Conservation (phyloP, 2,329 filamentous ascomycete genomes). For the Chaetomium strumarium region DNA sequence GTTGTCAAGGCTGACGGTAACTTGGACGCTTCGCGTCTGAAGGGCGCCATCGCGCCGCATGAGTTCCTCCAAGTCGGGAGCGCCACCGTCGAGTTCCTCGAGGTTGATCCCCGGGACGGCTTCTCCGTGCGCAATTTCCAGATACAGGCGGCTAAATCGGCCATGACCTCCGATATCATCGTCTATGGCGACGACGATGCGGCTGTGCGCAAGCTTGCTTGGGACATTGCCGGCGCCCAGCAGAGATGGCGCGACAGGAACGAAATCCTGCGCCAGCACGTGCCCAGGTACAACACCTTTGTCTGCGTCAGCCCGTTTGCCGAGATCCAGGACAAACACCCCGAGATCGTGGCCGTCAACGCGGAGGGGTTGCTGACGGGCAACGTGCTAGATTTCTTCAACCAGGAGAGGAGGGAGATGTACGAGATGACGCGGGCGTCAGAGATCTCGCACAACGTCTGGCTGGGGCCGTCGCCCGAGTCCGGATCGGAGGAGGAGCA, state of each 20-base stretch:
- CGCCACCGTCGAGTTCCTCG: slow-evolving; percentile 59
- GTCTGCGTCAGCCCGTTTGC: slow-evolving; percentile 59
- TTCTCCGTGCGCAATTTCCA: slow-evolving; percentile 98
- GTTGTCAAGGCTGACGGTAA: slow-evolving; percentile 87
- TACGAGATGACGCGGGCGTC: slow-evolving; percentile 84
- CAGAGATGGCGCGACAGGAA: slow-evolving; percentile 64
- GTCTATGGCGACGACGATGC: slow-evolving; percentile 74
- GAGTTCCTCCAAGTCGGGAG: slow-evolving; percentile 61
- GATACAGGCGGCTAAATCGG: slow-evolving; percentile 85
- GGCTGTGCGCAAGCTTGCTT: slow-evolving; percentile 57
- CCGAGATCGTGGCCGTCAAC: slow-evolving; percentile 69
- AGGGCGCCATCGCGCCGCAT: slow-evolving; percentile 76
- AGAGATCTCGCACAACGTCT: slow-evolving; percentile 85
- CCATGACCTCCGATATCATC: slow-evolving; percentile 83
- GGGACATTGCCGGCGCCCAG: slow-evolving; percentile 70
- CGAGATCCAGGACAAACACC: slow-evolving; percentile 64
- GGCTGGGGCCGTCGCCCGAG: slow-evolving; percentile 81
- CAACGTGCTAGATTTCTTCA: slow-evolving; percentile 79
- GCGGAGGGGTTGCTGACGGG: slow-evolving; percentile 66
- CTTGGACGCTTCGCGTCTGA: slow-evolving; percentile 66
- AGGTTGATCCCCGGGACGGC: slow-evolving; percentile 79
- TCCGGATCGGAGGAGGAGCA: slow-evolving; percentile 50
- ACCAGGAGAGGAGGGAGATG: slow-evolving; percentile 88
- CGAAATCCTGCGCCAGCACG: slow-evolving; percentile 46
- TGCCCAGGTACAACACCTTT: slow-evolving; percentile 79